Evolutionary conservation across 345 rosid species (phyloP).

Genomic region (Sisymbrium irio): DNA sequence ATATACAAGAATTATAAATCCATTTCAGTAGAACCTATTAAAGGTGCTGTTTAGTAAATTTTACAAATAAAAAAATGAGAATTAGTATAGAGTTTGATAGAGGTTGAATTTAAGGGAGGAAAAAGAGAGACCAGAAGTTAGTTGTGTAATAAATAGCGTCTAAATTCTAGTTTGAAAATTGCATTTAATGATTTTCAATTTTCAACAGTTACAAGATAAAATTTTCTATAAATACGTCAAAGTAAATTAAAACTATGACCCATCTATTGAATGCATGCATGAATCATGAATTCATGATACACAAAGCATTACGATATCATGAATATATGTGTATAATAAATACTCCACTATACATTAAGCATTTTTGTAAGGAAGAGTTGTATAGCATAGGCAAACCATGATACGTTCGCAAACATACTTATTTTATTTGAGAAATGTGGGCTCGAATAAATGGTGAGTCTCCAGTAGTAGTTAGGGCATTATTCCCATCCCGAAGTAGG

Average conservation of each 20-base stretch:
- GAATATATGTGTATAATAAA: neutral
- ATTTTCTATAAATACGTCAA: neutral
- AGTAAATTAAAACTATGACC: neutral
- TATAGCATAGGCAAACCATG: too few relatives aligned
- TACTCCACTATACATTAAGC: too few relatives aligned
- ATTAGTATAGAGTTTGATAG: neutral
- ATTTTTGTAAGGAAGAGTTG: too few relatives aligned
- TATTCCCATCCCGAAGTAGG: constrained; percentile 37
- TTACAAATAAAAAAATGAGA: neutral
- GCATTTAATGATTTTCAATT: constrained; percentile 29
- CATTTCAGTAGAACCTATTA: neutral
- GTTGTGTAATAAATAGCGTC: constrained; percentile 31
- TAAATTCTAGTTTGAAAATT: constrained; percentile 6
- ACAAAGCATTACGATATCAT: neutral
- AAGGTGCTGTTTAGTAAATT: neutral
- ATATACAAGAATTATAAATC: neutral
- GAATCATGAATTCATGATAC: too few relatives aligned
- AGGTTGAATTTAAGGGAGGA: constrained; percentile 2
- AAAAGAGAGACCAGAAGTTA: constrained; percentile 22
- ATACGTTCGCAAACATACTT: too few relatives aligned
- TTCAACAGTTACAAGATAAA: neutral
- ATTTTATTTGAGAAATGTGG: neutral
- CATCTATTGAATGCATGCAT: constrained; percentile 30
- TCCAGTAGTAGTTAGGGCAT: constrained; percentile 46
- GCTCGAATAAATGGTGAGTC: constrained; percentile 23